Evolutionary conservation across 805 yeast genomes (phyloP).

Genomic region (Blastobotrys muscicola): DNA sequence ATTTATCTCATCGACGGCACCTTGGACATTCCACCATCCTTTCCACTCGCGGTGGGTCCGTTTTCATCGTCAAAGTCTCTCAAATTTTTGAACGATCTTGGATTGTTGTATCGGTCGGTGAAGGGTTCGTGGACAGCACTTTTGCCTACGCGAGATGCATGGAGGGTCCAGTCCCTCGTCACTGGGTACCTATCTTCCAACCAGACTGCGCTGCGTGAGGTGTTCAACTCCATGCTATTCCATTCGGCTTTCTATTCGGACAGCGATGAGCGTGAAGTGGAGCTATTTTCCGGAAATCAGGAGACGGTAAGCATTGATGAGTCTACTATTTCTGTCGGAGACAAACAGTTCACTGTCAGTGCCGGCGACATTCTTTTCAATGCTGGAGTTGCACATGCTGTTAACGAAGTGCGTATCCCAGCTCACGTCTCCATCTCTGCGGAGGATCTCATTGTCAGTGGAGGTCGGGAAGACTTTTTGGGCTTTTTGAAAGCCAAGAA

Average conservation of each 20-base stretch:
- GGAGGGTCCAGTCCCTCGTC: slow-evolving; percentile 56
- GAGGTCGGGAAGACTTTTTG: slow-evolving; percentile 39
- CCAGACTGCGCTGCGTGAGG: slow-evolving; percentile 37
- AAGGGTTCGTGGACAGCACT: slow-evolving; percentile 62
- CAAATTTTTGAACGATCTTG: slow-evolving; percentile 43
- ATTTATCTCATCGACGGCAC: slow-evolving; percentile 58
- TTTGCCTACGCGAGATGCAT: slow-evolving; percentile 67
- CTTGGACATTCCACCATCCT: slow-evolving; percentile 50
- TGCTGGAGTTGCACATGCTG: slow-evolving; percentile 78
- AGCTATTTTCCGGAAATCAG: slow-evolving; percentile 17
- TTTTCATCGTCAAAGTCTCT: slow-evolving; percentile 58
- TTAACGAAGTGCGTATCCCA: slow-evolving; percentile 51
- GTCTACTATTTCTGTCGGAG: slow-evolving; percentile 10
- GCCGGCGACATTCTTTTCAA: slow-evolving; percentile 63
- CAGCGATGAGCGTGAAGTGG: slow-evolving; percentile 27
- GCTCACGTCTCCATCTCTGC: slow-evolving; percentile 42
- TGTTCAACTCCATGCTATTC: slow-evolving; percentile 51
- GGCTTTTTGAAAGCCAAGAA: slow-evolving; percentile 38
- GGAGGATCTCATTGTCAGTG: slow-evolving; percentile 45
- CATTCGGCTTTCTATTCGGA: slow-evolving; percentile 63
- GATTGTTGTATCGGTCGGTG: slow-evolving; percentile 45
- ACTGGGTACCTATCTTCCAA: slow-evolving; percentile 49
- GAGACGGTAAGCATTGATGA: slow-evolving; percentile 14
- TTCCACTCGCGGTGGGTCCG: slow-evolving; percentile 59
- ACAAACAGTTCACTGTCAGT: slow-evolving; percentile 11